Evolutionary conservation across 2,329 filamentous ascomycete genomes (phyloP).

Genomic region (Ceratocystis variospora): DNA sequence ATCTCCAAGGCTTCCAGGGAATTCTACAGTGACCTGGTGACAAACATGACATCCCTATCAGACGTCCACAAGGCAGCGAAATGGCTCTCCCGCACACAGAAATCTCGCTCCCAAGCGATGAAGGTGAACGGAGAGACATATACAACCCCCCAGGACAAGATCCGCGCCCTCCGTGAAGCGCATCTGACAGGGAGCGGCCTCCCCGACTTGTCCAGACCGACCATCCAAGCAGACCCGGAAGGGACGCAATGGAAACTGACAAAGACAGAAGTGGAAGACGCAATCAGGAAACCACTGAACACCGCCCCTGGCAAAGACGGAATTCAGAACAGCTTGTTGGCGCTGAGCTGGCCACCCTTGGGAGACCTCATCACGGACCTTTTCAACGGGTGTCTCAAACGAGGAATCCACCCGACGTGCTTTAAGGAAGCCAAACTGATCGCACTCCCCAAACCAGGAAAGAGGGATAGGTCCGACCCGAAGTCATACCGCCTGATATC

Average conservation of each 20-base stretch:
- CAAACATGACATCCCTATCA: background rate
- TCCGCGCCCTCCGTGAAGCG: background rate
- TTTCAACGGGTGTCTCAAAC: background rate
- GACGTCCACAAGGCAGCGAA: slow-evolving; percentile 4
- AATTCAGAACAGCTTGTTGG: slow-evolving; percentile 4
- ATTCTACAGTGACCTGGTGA: background rate
- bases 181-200: slow-evolving; percentile 4
- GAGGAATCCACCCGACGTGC: background rate
- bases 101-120: background rate
- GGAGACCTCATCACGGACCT: slow-evolving; percentile 20
- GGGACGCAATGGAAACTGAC: background rate
- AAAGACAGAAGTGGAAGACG: background rate
- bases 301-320: background rate
- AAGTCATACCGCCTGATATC: slow-evolving; percentile 23
- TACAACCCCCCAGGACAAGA: background rate
- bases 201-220: background rate
- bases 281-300: background rate
- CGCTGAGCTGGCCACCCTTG: background rate
- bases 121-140: background rate
- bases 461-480: slow-evolving; percentile 20
- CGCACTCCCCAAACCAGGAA: slow-evolving; percentile 14
- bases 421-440: background rate
- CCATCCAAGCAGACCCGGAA: background rate
- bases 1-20: background rate
- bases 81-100: background rate